Evolutionary conservation across 352 stramenopile species (phyloP).

Genomic region (Pythium coloratum): DNA sequence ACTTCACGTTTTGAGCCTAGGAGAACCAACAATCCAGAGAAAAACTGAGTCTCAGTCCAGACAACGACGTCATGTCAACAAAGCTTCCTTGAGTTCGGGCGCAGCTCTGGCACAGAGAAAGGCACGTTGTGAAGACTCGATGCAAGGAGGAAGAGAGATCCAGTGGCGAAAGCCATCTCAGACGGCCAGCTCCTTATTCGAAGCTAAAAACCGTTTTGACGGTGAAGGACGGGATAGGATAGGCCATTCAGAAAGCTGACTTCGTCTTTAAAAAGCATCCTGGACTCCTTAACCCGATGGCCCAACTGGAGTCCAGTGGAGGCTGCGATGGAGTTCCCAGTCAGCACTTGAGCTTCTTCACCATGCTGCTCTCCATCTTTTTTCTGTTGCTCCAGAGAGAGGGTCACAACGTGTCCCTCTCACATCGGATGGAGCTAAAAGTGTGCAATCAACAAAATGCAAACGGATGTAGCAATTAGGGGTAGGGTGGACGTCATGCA

Average conservation of each 20-base stretch:
- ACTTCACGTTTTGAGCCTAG: background rate
- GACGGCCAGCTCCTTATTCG: background rate
- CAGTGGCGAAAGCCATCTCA: conserved; percentile 3
- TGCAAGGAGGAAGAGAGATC: background rate
- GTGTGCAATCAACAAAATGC: background rate
- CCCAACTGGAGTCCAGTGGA: background rate
- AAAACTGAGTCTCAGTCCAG: conserved; percentile 18
- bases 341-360: too few species aligned
- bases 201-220: background rate
- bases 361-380: too few species aligned
- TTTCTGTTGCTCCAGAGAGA: too few species aligned
- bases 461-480: background rate
- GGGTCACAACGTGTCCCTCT: background rate
- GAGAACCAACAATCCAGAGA: conserved; percentile 16
- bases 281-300: too few species aligned
- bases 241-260: too few species aligned
- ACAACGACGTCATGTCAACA: conserved; percentile 7
- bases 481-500: background rate
- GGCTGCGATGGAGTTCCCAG: too few species aligned
- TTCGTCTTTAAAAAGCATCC: too few species aligned
- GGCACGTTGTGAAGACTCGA: background rate
- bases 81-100: background rate
- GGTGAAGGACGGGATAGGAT: background rate
- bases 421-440: background rate
- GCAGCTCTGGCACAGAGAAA: conserved; percentile 19